Evolutionary conservation across 1,284 basidiomycete genomes (phyloP).

Genomic region (Porodaedalea pini): DNA sequence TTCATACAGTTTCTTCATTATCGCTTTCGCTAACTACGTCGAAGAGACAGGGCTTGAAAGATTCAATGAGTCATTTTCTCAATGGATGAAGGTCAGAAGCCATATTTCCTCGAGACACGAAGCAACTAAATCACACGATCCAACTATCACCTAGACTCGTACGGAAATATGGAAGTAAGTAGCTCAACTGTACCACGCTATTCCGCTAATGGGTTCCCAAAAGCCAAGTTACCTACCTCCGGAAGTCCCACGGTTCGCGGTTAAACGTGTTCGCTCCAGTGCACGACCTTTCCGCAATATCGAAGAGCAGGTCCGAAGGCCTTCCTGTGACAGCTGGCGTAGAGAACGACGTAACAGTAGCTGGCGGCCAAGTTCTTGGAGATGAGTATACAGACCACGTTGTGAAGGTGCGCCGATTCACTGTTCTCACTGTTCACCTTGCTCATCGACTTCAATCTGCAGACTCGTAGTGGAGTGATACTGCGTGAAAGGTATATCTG

Average conservation of each 20-base stretch:
- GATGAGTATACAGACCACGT: constrained; percentile 95
- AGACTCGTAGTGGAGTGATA: constrained; percentile 93
- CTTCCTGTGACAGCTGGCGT: constrained; percentile 58
- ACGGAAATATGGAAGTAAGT: constrained; percentile 93
- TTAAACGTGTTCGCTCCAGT: constrained; percentile 87
- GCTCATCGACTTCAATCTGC: constrained; percentile 16
- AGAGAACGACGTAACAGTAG: constrained; percentile 72
- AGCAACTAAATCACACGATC: not conserved
- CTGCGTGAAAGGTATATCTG: constrained; percentile 72
- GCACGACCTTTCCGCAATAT: constrained; percentile 79
- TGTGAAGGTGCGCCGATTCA: constrained; percentile 57
- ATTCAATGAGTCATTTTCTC: constrained; percentile 75
- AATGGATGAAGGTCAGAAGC: constrained; percentile 76
- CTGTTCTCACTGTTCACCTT: not conserved
- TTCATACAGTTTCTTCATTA: constrained; percentile 78
- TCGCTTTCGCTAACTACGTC: constrained; percentile 91
- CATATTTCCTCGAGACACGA: not conserved
- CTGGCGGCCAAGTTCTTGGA: constrained; percentile 83
- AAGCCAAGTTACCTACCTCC: constrained; percentile 83
- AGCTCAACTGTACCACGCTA: not conserved
- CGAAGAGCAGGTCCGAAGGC: constrained; percentile 56
- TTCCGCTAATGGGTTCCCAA: not conserved
- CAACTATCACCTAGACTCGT: constrained; percentile 49
- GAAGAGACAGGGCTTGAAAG: constrained; percentile 59
- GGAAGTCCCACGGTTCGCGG: constrained; percentile 72